These are phyloP conservation scores for Epichloe aotearoae DNA, from an alignment of 2,329 filamentous ascomycete species.

Conservation along the genomic window DNA sequence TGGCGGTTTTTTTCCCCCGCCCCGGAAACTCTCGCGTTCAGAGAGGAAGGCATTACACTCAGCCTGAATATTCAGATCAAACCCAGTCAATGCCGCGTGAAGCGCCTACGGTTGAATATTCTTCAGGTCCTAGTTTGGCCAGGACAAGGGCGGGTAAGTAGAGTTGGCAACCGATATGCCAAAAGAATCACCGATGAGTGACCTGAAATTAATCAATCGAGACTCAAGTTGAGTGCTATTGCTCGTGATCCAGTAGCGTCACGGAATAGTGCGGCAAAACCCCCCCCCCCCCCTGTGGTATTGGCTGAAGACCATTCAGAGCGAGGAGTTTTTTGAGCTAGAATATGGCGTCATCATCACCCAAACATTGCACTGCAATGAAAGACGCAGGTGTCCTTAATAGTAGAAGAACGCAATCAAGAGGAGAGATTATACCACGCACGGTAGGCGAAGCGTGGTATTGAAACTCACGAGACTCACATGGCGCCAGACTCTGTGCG, in stretches of 20 bases:
- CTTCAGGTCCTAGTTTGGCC: no score
- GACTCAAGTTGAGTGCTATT: no score
- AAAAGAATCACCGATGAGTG: no score
- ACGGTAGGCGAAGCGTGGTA: not conserved
- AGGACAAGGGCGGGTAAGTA: not conserved
- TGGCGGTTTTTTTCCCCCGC: no score
- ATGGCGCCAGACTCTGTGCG: not conserved
- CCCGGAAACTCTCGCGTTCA: no score
- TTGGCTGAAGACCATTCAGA: not conserved
- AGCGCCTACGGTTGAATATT: not conserved
- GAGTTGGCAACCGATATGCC: not conserved
- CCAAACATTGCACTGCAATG: not conserved
- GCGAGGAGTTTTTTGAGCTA: not conserved
- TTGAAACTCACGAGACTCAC: not conserved
- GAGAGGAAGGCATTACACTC: no score
- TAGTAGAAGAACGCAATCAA: no score
- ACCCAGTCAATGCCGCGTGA: not conserved
- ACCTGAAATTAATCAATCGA: no score
- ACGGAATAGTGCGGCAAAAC: not conserved
- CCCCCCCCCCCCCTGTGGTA: not conserved
- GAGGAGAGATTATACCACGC: not conserved
- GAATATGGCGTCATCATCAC: constrained; percentile 1
- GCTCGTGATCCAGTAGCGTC: not conserved
- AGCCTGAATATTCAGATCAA: no score
- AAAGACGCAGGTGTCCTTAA: not conserved